Conservation (phyloP, 441 rosid species). For the Lepidium campestre region DNA sequence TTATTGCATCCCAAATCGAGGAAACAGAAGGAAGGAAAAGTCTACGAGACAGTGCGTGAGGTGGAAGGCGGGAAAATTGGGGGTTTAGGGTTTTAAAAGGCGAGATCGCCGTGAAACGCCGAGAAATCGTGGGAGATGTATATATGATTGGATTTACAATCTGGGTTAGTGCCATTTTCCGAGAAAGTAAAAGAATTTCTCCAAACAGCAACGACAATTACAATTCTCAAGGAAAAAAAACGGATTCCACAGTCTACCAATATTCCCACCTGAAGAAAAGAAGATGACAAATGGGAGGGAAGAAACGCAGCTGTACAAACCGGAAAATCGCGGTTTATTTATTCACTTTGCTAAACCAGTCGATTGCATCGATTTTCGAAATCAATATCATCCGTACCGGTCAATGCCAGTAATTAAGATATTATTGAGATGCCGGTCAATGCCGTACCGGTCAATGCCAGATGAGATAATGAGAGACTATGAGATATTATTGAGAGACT, state of each 20-base stretch:
- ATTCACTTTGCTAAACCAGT: not conserved
- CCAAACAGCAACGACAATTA: not conserved
- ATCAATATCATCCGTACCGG: not conserved
- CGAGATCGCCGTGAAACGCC: slow-evolving; percentile 18
- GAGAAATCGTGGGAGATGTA: slow-evolving; percentile 13
- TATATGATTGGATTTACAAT: slow-evolving; percentile 30
- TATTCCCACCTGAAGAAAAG: slow-evolving; percentile 15
- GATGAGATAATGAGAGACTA: too few relatives aligned
- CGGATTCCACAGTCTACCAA: not conserved
- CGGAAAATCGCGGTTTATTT: not conserved
- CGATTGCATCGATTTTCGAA: not conserved
- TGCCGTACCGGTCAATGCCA: too few relatives aligned
- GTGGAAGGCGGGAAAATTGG: slow-evolving; percentile 30
- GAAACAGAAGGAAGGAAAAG: slow-evolving; percentile 66
- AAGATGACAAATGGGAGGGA: slow-evolving; percentile 29
- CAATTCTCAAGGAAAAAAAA: not conserved
- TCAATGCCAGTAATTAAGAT: not conserved
- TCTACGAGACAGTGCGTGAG: slow-evolving; percentile 50
- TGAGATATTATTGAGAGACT: too few relatives aligned
- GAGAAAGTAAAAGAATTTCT: not conserved
- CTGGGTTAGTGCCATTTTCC: slow-evolving; percentile 44
- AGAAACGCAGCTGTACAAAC: slow-evolving; percentile 1
- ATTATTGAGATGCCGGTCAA: too few relatives aligned
- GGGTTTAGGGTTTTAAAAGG: slow-evolving; percentile 28
- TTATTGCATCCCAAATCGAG: slow-evolving; percentile 78